A percentile compares a stretch with the other conserved stretches of the same genome.
Evolutionary conservation across 306 rosid species (phyloP).

Genomic region (Cyamopsis tetragonoloba): DNA sequence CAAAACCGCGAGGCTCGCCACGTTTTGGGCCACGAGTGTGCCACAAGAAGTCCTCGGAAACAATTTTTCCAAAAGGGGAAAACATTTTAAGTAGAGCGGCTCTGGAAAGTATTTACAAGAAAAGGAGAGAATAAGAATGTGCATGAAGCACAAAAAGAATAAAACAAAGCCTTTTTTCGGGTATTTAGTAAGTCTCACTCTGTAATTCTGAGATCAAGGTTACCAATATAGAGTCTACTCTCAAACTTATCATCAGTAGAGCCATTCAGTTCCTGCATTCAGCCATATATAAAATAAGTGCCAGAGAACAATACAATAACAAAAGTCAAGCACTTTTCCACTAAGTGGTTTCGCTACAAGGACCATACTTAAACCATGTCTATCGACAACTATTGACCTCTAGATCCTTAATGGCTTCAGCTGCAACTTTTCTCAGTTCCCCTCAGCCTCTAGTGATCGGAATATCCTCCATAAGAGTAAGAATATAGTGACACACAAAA

Average conservation of each 20-base stretch:
- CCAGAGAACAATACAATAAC: too few relatives aligned
- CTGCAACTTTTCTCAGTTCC: too few relatives aligned
- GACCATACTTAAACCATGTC: too few relatives aligned
- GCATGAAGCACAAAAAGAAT: constrained; percentile 7
- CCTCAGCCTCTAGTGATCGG: too few relatives aligned
- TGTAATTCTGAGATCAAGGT: constrained; percentile 87
- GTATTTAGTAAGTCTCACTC: constrained; percentile 53
- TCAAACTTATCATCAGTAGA: constrained; percentile 63
- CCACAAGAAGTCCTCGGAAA: constrained; percentile 82
- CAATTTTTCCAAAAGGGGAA: constrained; percentile 80
- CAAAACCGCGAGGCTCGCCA: constrained; percentile 88
- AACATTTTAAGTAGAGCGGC: constrained; percentile 84
- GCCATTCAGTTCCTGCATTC: constrained; percentile 60
- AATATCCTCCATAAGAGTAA: too few relatives aligned
- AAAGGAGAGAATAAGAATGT: constrained; percentile 14
- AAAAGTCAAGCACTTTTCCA: too few relatives aligned
- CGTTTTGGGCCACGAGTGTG: constrained; percentile 90
- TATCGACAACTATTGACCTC: too few relatives aligned
- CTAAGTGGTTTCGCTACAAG: too few relatives aligned
- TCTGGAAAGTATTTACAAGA: constrained; percentile 37
- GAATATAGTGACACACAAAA: constrained; percentile 14
- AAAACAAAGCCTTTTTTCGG: neutral
- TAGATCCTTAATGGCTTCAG: too few relatives aligned
- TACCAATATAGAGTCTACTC: constrained; percentile 74
- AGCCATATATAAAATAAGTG: constrained; percentile 3